phyloP scores from a whole-genome alignment of 805 yeast genomes.

The Lachancea thermotolerans region DNA sequence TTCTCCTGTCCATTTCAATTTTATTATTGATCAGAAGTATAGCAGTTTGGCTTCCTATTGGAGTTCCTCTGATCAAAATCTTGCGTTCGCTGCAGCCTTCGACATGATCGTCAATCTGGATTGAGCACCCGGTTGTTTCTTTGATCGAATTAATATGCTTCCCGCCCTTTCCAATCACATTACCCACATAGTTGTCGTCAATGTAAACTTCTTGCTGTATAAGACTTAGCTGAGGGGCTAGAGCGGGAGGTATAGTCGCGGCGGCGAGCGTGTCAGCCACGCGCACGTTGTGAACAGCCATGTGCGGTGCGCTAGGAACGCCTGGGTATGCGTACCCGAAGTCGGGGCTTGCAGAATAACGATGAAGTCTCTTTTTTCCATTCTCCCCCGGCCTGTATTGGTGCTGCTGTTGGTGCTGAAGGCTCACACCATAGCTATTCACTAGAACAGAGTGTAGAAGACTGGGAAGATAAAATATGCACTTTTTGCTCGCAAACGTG shows the following conservation, averaged over 20 bases:
- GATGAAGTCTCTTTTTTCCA: conserved; percentile 15
- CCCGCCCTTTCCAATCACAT: conserved; percentile 83
- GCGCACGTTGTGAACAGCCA: conserved; percentile 23
- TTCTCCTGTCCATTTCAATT: conserved; percentile 58
- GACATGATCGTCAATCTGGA: conserved; percentile 55
- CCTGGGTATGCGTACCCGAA: conserved; percentile 10
- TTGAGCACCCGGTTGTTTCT: conserved; percentile 66
- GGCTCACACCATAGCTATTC: conserved; percentile 13
- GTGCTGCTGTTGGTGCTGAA: conserved; percentile 24
- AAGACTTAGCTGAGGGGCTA: conserved; percentile 35
- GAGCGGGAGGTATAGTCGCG: conserved; percentile 7
- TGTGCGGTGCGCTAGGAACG: conserved; percentile 23
- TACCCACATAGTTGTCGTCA: conserved; percentile 73
- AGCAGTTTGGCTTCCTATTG: conserved; percentile 65
- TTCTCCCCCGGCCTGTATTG: conserved; percentile 21
- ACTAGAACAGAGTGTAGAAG: conserved; percentile 23
- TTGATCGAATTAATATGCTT: conserved; percentile 73
- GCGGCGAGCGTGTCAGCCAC: conserved; percentile 16
- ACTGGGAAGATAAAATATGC: conserved; percentile 29
- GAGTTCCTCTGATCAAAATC: conserved; percentile 60
- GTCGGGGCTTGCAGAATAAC: conserved; percentile 2
- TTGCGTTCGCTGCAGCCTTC: conserved; percentile 54
- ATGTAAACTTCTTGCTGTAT: conserved; percentile 62
- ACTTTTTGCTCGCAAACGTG: conserved; percentile 41
- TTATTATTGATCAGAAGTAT: conserved; percentile 64